phyloP scores from a whole-genome alignment of 2,329 filamentous ascomycete genomes.

The Trichothecium roseum region DNA sequence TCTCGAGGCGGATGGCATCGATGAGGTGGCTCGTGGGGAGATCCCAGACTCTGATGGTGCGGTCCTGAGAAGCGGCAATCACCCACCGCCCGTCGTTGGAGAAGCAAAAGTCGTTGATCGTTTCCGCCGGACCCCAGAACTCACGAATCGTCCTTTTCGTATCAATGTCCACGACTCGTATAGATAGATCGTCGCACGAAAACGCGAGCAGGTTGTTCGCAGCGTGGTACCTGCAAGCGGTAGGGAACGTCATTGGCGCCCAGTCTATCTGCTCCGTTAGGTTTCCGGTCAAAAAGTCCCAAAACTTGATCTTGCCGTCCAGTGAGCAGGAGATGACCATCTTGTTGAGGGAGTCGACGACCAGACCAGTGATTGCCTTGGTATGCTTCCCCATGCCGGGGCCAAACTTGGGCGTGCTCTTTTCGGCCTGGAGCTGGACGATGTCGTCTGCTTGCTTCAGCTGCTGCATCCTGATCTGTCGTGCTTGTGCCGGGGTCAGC shows the following conservation, averaged over 20 bases:
- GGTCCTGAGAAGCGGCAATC: constrained; percentile 74
- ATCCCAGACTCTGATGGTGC: constrained; percentile 82
- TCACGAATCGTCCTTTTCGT: constrained; percentile 88
- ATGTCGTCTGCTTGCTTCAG: constrained; percentile 48
- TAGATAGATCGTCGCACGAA: constrained; percentile 77
- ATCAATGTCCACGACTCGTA: constrained; percentile 82
- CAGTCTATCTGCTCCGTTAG: constrained; percentile 76
- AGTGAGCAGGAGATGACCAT: constrained; percentile 75
- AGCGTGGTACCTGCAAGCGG: constrained; percentile 68
- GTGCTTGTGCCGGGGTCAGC: constrained; percentile 67
- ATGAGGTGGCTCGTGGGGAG: constrained; percentile 91
- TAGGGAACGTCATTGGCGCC: constrained; percentile 64
- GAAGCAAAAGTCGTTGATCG: constrained; percentile 76
- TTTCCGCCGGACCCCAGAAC: constrained; percentile 69
- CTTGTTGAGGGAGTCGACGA: constrained; percentile 83
- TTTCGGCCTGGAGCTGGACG: constrained; percentile 38
- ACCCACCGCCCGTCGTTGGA: constrained; percentile 93
- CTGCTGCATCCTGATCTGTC: constrained; percentile 60
- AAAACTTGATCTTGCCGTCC: constrained; percentile 94
- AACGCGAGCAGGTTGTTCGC: constrained; percentile 80
- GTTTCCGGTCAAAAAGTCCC: constrained; percentile 82
- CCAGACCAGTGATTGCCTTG: constrained; percentile 72
- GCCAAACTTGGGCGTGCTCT: constrained; percentile 26
- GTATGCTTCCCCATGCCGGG: constrained; percentile 63
- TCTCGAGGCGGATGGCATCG: constrained; percentile 74